A percentile compares a stretch with the other conserved stretches of the same genome.
Evolutionary conservation across 176 grass and related monocot species (phyloP).

Genomic region (Oryza longistaminata): DNA sequence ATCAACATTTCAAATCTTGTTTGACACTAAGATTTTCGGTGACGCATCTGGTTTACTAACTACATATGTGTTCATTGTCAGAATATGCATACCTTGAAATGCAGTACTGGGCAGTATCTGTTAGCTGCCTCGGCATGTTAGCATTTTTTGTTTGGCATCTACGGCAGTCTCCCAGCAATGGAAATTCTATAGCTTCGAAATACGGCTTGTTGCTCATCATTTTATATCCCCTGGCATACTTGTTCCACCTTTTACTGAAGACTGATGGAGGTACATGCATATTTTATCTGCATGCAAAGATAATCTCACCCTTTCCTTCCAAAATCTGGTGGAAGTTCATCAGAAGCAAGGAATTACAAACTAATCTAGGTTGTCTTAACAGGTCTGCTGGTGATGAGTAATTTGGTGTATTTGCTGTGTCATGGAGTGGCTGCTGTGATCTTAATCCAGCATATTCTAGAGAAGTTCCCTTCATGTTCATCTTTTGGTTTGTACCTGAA

Average conservation of each 20-base stretch:
- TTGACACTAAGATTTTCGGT: neutral
- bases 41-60: conserved; percentile 2
- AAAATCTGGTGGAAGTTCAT: conserved; percentile 15
- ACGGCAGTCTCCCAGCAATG: conserved; percentile 34
- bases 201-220: conserved; percentile 41
- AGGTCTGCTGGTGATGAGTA: conserved; percentile 48
- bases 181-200: conserved; percentile 36
- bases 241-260: conserved; percentile 50
- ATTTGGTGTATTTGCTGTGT: conserved; percentile 54
- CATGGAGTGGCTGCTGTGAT: conserved; percentile 68
- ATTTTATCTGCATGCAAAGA: neutral
- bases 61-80: conserved; percentile 31
- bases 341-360: conserved; percentile 3
- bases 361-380: conserved; percentile 21
- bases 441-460: conserved; percentile 81
- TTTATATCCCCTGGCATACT: conserved; percentile 45
- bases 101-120: conserved; percentile 80
- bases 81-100: conserved; percentile 69
- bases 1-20: neutral
- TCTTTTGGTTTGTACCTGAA: conserved; percentile 91
- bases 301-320: neutral
- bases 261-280: conserved; percentile 54
- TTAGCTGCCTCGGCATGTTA: conserved; percentile 68
- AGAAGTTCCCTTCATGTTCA: conserved; percentile 86
- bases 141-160: conserved; percentile 69